Evolutionary conservation across 2,329 filamentous ascomycete species (phyloP), one percentile per base, ranked within the genome.

Genomic region (Diaporthe sp.): DNA sequence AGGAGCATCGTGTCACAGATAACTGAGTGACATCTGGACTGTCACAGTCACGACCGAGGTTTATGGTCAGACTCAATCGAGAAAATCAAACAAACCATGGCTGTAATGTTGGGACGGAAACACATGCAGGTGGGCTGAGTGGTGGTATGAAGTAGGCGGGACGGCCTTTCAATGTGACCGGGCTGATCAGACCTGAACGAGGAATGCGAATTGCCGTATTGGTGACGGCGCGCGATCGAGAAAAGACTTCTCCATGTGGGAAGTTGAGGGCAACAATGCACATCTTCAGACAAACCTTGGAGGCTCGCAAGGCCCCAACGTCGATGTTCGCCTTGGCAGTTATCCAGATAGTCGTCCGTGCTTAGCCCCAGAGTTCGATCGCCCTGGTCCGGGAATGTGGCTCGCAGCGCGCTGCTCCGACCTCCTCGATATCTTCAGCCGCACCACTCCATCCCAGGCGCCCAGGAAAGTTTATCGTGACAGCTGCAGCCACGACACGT

Each of bases 191-290:
- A 13, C 42, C 15, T 10, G 42, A 52, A 67, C 9, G 30, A 33
- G 61, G 25, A 52, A 67, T 50, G 61, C 61, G 30, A 67, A 52
- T 67, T 50, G 61, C 45, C 61, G 61, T 19, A 17, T n/a, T 33
- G 5, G 42, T 17, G n/a, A 52, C 45, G 19, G 22, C 30, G 45
- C 61, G 15, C 22, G 45, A 67, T 38, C 40, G 42, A 47, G 58
- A 33, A 35, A 35, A 15, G 38, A 35, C 28, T 67, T 67, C 61
- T 50, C 45, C 19, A 67, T 67, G 30, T 35, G 42, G 45, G 61
- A 67, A 67, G n/a, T 50, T 47, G 61, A 67, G 50, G 30, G 42
- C 30, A 30, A 38, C 22, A 52, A 52, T 35, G 61, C 30, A 52
- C 28, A 35, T 38, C 10, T 38, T 67, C 61, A 67, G 42, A 67